Conservation (phyloP, 345 rosid genomes). For the Punica granatum region DNA sequence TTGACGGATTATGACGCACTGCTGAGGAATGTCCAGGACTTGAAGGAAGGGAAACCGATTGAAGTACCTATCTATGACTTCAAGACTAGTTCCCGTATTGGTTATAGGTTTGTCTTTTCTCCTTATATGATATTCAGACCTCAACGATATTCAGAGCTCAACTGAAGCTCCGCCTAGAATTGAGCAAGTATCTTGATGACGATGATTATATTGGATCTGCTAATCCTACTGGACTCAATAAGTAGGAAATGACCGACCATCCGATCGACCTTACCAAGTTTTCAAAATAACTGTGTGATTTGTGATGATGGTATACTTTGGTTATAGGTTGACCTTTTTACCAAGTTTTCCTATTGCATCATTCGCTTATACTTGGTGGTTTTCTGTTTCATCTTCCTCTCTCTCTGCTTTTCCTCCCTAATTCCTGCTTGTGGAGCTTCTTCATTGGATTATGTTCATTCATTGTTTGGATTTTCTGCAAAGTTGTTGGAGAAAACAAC, state of each 20-base stretch:
- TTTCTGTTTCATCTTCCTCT: too few relatives aligned
- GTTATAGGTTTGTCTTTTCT: constrained; percentile 62
- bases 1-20: constrained; percentile 89
- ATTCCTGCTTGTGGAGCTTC: too few relatives aligned
- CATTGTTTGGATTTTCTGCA: neutral
- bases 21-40: constrained; percentile 70
- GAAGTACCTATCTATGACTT: constrained; percentile 95
- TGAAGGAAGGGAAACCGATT: constrained; percentile 66
- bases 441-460: neutral
- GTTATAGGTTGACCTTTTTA: too few relatives aligned
- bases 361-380: too few relatives aligned
- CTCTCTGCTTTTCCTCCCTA: too few relatives aligned
- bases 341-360: too few relatives aligned
- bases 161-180: neutral
- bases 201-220: neutral
- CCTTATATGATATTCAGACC: neutral
- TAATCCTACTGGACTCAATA: too few relatives aligned
- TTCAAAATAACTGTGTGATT: too few relatives aligned
- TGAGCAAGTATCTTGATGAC: neutral
- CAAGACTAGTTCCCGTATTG: constrained; percentile 81
- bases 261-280: too few relatives aligned
- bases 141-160: too few relatives aligned
- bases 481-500: neutral
- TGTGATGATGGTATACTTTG: too few relatives aligned
- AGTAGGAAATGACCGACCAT: too few relatives aligned